Evolutionary conservation across 179 eudicot species (phyloP).

Genomic region (Beta lomatogona): DNA sequence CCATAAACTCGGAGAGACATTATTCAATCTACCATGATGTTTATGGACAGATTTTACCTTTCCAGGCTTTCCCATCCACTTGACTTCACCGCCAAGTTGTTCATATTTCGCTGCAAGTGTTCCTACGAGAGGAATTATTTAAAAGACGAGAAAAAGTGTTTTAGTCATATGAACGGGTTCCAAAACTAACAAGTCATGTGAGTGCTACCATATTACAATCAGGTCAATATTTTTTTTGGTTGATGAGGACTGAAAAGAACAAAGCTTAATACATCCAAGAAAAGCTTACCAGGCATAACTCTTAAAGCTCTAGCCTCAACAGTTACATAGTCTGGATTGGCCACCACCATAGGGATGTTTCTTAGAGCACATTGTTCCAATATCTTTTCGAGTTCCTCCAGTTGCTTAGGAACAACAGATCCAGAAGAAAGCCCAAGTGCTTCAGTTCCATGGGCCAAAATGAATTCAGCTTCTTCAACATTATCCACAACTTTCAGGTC

Average conservation of each 20-base stretch:
- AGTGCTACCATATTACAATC: neutral
- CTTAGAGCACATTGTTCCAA: slow-evolving; percentile 66
- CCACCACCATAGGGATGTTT: slow-evolving; percentile 91
- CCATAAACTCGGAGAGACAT: neutral
- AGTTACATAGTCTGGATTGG: slow-evolving; percentile 97
- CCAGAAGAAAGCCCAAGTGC: slow-evolving; percentile 84
- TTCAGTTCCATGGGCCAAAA: slow-evolving; percentile 94
- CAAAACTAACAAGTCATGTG: slow-evolving; percentile 6
- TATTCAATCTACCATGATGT: neutral
- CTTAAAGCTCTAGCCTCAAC: slow-evolving; percentile 87
- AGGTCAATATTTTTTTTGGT: neutral
- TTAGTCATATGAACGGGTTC: neutral
- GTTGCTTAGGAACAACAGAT: slow-evolving; percentile 50
- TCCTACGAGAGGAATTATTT: slow-evolving; percentile 41
- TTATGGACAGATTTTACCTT: slow-evolving; percentile 45
- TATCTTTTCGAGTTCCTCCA: slow-evolving; percentile 77
- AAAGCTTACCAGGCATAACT: slow-evolving; percentile 81
- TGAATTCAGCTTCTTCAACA: slow-evolving; percentile 85
- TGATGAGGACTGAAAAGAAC: neutral
- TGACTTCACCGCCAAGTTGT: slow-evolving; percentile 92
- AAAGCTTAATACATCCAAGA: slow-evolving; percentile 4
- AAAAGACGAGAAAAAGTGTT: slow-evolving; percentile 3
- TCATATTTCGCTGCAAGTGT: slow-evolving; percentile 84
- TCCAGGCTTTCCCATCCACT: slow-evolving; percentile 98
- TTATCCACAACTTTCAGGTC: slow-evolving; percentile 79